phyloP scores from a whole-genome alignment of 768 basidiomycete genomes.

The Kwoniella sp. region DNA sequence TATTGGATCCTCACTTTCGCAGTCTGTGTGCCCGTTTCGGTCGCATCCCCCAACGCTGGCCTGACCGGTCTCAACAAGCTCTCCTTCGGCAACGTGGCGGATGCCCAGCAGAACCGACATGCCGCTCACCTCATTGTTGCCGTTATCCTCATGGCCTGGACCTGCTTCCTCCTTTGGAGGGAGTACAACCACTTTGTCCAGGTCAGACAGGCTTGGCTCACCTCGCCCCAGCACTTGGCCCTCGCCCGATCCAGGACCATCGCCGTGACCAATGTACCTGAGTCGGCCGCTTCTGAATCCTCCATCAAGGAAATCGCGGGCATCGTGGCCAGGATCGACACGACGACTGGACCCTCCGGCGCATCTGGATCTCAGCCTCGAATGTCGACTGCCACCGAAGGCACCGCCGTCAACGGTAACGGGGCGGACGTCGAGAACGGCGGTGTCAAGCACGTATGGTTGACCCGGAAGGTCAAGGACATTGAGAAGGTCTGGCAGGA shows the following conservation, averaged over 20 bases:
- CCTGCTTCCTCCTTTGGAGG: conserved; percentile 43
- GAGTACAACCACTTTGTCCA: conserved; percentile 48
- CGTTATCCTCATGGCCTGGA: conserved; percentile 46
- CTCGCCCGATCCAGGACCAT: conserved; percentile 48
- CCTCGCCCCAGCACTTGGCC: conserved; percentile 44
- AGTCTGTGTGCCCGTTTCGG: conserved; percentile 48
- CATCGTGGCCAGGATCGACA: conserved; percentile 28
- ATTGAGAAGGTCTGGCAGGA: conserved; percentile 48
- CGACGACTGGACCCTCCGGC: conserved; percentile 15
- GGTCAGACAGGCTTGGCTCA: conserved; percentile 48
- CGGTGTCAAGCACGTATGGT: conserved; percentile 45
- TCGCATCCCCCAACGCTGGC: conserved; percentile 35
- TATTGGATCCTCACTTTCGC: conserved; percentile 46
- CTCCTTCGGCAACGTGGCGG: conserved; percentile 49
- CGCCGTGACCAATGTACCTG: conserved; percentile 44
- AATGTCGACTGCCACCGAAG: conserved; percentile 13
- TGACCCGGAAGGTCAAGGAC: conserved; percentile 46
- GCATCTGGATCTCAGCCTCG: conserved; percentile 4
- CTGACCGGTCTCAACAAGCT: conserved; percentile 43
- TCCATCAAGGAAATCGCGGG: conserved; percentile 42
- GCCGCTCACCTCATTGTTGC: conserved; percentile 48
- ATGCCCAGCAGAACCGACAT: conserved; percentile 33
- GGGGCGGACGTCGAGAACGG: conserved; percentile 18
- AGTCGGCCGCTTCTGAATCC: conserved; percentile 37
- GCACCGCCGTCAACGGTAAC: conserved; percentile 16